Conservation (phyloP, 2,329 filamentous ascomycete genomes). For the Exserohilum turcica region DNA sequence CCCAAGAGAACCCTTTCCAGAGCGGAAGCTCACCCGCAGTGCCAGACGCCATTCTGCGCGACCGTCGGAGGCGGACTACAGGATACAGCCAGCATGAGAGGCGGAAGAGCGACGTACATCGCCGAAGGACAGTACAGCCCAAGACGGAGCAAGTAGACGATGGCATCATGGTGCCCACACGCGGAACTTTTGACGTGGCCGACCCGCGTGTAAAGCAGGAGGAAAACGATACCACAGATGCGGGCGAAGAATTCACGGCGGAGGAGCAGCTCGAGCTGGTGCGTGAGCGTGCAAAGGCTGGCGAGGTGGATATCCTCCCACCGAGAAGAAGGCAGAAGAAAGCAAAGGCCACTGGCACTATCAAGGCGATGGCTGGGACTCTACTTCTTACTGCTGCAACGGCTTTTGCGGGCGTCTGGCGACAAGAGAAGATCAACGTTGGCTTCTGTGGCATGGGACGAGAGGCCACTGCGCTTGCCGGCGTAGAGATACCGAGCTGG, state of each 20-base stretch:
- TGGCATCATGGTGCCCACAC: slow-evolving; percentile 59
- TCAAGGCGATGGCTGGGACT: slow-evolving; percentile 71
- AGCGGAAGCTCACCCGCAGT: slow-evolving; percentile 73
- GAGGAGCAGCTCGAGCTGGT: slow-evolving; percentile 80
- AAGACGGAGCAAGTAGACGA: slow-evolving; percentile 56
- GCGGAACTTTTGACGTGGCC: slow-evolving; percentile 65
- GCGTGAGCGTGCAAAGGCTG: slow-evolving; percentile 66
- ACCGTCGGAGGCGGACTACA: slow-evolving; percentile 59
- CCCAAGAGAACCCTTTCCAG: slow-evolving; percentile 91
- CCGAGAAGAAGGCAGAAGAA: slow-evolving; percentile 38
- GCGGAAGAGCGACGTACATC: slow-evolving; percentile 50
- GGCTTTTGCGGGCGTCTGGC: slow-evolving; percentile 80
- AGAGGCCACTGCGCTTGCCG: slow-evolving; percentile 61
- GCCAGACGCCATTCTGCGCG: slow-evolving; percentile 45
- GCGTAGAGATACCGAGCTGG: slow-evolving; percentile 74
- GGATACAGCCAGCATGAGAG: slow-evolving; percentile 50
- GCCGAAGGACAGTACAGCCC: slow-evolving; percentile 52
- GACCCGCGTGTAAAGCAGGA: slow-evolving; percentile 53
- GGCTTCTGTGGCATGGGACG: slow-evolving; percentile 88
- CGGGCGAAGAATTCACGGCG: slow-evolving; percentile 91
- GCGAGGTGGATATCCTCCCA: slow-evolving; percentile 57
- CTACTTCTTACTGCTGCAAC: slow-evolving; percentile 72
- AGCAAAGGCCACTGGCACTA: slow-evolving; percentile 53
- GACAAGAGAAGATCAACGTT: slow-evolving; percentile 93
- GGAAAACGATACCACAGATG: slow-evolving; percentile 58